Evolutionary conservation across 2,329 filamentous ascomycete species (phyloP), one percentile per base, ranked within the genome.

Genomic region (Huntiella savannae): DNA sequence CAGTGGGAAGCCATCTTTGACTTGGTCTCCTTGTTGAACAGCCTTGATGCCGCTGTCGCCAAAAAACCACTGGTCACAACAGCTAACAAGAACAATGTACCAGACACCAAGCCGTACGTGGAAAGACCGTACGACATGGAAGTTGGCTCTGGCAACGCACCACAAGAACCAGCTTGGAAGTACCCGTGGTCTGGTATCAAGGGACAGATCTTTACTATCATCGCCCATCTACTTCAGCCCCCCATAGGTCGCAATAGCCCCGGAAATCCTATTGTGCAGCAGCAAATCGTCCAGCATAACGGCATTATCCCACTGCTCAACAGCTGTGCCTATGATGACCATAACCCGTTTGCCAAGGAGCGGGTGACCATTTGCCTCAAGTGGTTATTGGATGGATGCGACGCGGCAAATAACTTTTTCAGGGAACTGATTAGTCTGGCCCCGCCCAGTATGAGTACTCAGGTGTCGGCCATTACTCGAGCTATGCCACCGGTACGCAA

Each of bases 261-360:
- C 0, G 75, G 75, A 12, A 79, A 79, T 54, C 72, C 79, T 1
- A 73, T 76, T 6, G 87, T 95, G 0, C 88, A 96, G 61, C 76
- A 81, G 54, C 88, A 95, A 59, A 83, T 96, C 51, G 75, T 92
- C 39, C 73, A 77, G 42, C 75, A 88, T 55, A 82, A 85, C 52
- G 88, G 88, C 37, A 82, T 96, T 38, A 82, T 93, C 53, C 79
- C 83, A 0, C 71, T 96, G 15, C 72, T 95, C 12, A 86, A 86
- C 56, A 94, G 86, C 61, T 95, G 86, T 55, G 74, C 78, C 32
- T 91, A 91, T 58, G 88, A 96, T 57, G 85, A 88, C 54, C 77
- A 93, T 62, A 95, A 95, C 57, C 85, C 86, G 0, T 95, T 88
- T 58, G 87, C 93, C 52, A 84, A 88, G 55, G 88, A 96, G 60